Evolutionary conservation across 805 yeast genomes (phyloP).

Genomic region (Yarrowia sp.): DNA sequence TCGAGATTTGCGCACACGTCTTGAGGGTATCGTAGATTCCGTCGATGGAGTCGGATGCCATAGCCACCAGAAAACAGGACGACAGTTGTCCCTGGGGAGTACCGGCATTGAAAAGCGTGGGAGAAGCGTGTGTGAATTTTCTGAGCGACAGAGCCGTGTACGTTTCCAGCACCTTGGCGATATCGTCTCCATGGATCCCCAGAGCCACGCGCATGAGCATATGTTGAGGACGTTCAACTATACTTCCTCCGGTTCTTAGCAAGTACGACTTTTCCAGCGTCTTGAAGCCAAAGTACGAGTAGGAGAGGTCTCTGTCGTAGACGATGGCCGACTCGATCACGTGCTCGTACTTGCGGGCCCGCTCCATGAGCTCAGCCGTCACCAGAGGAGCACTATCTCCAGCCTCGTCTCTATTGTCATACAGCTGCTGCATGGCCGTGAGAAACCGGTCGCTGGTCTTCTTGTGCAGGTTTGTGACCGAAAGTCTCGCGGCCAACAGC

Average conservation of each 20-base stretch:
- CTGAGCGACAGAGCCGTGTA: slow-evolving; percentile 82
- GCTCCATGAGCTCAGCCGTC: slow-evolving; percentile 62
- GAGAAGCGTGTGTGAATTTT: slow-evolving; percentile 90
- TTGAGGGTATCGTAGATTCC: slow-evolving; percentile 89
- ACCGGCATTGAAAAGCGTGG: slow-evolving; percentile 91
- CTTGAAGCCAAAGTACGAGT: slow-evolving; percentile 85
- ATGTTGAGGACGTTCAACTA: slow-evolving; percentile 87
- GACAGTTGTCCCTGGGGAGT: slow-evolving; percentile 80
- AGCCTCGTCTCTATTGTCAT: slow-evolving; percentile 72
- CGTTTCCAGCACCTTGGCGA: slow-evolving; percentile 71
- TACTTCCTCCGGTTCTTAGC: slow-evolving; percentile 60
- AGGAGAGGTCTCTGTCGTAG: slow-evolving; percentile 69
- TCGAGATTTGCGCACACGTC: slow-evolving; percentile 85
- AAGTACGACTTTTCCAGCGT: slow-evolving; percentile 84
- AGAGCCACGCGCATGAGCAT: slow-evolving; percentile 86
- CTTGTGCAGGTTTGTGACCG: slow-evolving; percentile 85
- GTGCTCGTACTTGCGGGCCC: slow-evolving; percentile 64
- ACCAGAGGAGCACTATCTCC: slow-evolving; percentile 67
- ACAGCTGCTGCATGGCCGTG: slow-evolving; percentile 69
- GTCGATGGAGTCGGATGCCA: slow-evolving; percentile 90
- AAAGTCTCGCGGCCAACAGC: slow-evolving; percentile 80
- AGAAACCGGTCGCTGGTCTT: slow-evolving; percentile 83
- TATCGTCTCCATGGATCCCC: slow-evolving; percentile 77
- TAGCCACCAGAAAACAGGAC: slow-evolving; percentile 87
- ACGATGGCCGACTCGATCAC: slow-evolving; percentile 71